Percentiles rank a stretch among this genome's conserved stretches.
Conservation (phyloP, 2,329 filamentous ascomycete species). For the Claviceps monticola region DNA sequence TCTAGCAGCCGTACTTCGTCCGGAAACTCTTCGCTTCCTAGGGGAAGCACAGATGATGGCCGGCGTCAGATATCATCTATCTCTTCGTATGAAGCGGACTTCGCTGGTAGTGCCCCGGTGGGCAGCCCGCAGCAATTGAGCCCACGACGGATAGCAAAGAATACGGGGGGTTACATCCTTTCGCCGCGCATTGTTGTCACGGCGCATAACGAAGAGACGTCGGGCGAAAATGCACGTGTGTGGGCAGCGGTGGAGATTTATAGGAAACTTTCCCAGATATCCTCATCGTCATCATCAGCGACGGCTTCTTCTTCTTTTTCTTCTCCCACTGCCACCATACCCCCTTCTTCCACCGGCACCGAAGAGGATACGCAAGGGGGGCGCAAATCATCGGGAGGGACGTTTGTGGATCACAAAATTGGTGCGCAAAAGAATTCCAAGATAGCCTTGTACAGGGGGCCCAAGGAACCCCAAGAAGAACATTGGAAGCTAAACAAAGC, state of each 20-base stretch:
- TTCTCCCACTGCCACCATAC: not conserved
- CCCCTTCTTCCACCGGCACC: too few species aligned
- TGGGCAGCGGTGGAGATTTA: conserved; percentile 38
- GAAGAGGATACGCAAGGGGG: not conserved
- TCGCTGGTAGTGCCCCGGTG: not conserved
- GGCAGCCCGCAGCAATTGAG: not conserved
- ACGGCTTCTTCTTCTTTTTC: not conserved
- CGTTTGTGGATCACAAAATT: conserved; percentile 9
- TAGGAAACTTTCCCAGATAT: conserved; percentile 20
- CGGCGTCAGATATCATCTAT: conserved; percentile 1
- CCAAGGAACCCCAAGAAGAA: too few species aligned
- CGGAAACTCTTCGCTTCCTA: not conserved
- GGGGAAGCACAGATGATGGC: not conserved
- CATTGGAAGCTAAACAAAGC: not conserved
- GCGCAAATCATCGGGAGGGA: conserved; percentile 1
- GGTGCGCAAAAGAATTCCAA: conserved; percentile 7
- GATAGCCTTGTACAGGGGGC: not conserved
- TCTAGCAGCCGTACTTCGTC: conserved; percentile 4
- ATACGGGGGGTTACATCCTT: conserved; percentile 16
- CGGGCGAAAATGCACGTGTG: conserved; percentile 20
- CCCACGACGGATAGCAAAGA: conserved; percentile 5
- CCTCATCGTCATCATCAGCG: conserved; percentile 1
- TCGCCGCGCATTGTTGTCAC: conserved; percentile 30
- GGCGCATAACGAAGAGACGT: conserved; percentile 24
- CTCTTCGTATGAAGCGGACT: conserved; percentile 1